Percentiles rank a stretch among this genome's conserved stretches.
Conservation (phyloP, 768 basidiomycete species). For the Panaeolus cyanescens region DNA sequence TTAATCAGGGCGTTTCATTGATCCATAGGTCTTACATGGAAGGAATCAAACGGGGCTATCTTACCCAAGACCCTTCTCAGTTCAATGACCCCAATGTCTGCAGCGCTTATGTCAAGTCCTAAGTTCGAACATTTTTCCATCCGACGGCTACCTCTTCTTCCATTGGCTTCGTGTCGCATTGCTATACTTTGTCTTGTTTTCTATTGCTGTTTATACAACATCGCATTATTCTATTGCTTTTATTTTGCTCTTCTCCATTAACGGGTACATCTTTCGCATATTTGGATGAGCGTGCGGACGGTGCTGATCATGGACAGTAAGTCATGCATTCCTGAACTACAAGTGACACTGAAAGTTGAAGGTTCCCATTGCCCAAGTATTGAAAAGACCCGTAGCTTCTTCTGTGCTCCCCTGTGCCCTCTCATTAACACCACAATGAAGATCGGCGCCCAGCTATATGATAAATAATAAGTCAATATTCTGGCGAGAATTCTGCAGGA, state of each 20-base stretch:
- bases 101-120: conserved; percentile 41
- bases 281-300: neutral
- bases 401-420: conserved; percentile 1
- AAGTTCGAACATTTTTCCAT: neutral
- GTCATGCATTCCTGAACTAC: no score
- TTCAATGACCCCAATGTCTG: conserved; percentile 66
- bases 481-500: neutral
- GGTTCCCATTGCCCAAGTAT: no score
- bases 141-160: neutral
- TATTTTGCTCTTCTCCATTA: neutral
- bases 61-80: conserved; percentile 63
- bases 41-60: conserved; percentile 56
- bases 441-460: neutral
- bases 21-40: conserved; percentile 67
- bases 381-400: neutral
- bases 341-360: no score
- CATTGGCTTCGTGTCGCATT: neutral
- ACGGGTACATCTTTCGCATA: neutral
- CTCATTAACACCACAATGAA: neutral
- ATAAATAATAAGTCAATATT: neutral
- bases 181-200: neutral
- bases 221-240: neutral
- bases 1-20: neutral
- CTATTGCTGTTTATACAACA: neutral
- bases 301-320: neutral